phyloP scores from a whole-genome alignment of 768 basidiomycete genomes.

The Lepiota brunneoincarnata region DNA sequence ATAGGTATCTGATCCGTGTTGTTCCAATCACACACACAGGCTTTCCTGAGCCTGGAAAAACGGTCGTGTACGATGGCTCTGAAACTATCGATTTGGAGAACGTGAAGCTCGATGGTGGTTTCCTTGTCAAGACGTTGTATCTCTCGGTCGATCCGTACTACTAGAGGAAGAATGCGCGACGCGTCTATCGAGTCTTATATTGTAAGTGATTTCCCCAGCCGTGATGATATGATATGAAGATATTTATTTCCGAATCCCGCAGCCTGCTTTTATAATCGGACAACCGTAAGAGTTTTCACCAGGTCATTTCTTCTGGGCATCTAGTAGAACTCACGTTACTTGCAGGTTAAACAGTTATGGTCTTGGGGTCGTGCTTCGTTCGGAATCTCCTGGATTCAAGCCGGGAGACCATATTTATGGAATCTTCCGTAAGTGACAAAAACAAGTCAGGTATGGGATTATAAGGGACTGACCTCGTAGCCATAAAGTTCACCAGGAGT shows the following conservation, averaged over 20 bases:
- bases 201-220: not conserved
- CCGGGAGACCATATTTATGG: conserved; percentile 10
- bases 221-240: conserved; percentile 1
- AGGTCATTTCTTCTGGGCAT: too few relatives aligned
- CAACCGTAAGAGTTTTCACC: conserved; percentile 16
- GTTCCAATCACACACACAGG: conserved; percentile 11
- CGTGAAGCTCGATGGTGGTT: conserved; percentile 32
- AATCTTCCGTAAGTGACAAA: not conserved
- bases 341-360: too few relatives aligned
- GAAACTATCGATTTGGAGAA: conserved; percentile 42
- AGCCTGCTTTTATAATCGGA: conserved; percentile 14
- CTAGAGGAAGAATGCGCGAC: conserved; percentile 35
- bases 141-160: conserved; percentile 46
- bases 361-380: conserved; percentile 28
- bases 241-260: not conserved
- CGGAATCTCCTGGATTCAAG: conserved; percentile 24
- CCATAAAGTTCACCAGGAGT: conserved; percentile 36
- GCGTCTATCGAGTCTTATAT: conserved; percentile 19
- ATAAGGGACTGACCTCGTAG: too few relatives aligned
- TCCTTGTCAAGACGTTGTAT: conserved; percentile 41
- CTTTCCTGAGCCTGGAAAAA: conserved; percentile 34
- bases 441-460: not conserved
- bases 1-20: too few relatives aligned
- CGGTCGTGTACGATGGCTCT: conserved; percentile 34
- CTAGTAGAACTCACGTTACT: too few relatives aligned